These are phyloP conservation scores for Jatropha podagrica DNA, from an alignment of 441 rosid genomes.

Conservation along the genomic window DNA sequence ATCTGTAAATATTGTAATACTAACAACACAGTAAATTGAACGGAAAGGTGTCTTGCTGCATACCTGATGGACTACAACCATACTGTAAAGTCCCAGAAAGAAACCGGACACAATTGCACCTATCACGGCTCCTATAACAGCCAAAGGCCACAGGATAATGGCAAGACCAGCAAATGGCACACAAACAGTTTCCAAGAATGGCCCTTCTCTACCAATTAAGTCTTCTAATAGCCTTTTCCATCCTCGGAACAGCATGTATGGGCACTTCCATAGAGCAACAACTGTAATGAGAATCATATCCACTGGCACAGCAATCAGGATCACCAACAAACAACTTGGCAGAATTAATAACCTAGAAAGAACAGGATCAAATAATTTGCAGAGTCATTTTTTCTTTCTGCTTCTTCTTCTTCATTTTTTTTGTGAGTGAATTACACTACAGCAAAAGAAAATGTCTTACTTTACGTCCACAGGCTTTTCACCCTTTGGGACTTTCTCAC, in stretches of 20 bases:
- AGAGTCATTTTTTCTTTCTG: neutral
- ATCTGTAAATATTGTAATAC: neutral
- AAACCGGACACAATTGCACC: slow-evolving; percentile 65
- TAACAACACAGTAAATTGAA: slow-evolving; percentile 3
- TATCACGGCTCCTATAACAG: slow-evolving; percentile 62
- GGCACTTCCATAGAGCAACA: slow-evolving; percentile 82
- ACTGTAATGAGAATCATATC: slow-evolving; percentile 57
- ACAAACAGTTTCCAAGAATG: slow-evolving; percentile 81
- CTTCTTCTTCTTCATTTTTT: neutral
- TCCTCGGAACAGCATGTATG: slow-evolving; percentile 77
- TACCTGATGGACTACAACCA: slow-evolving; percentile 84
- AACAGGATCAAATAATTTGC: slow-evolving; percentile 8
- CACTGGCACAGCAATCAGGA: slow-evolving; percentile 59
- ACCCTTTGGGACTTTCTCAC: slow-evolving; percentile 46
- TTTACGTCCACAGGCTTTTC: slow-evolving; percentile 60
- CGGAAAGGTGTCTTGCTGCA: slow-evolving; percentile 7
- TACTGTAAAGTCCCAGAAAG: slow-evolving; percentile 65
- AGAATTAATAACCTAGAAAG: slow-evolving; percentile 51
- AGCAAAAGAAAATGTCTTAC: slow-evolving; percentile 29
- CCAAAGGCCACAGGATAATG: slow-evolving; percentile 82
- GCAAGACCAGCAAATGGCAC: slow-evolving; percentile 93
- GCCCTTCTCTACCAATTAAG: slow-evolving; percentile 87
- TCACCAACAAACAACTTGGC: slow-evolving; percentile 64
- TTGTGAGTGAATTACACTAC: neutral
- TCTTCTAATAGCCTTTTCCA: slow-evolving; percentile 92